Evolutionary conservation across 2,329 filamentous ascomycete species (phyloP), one percentile per base, ranked within the genome.

Genomic region (Diaporthe velutina): DNA sequence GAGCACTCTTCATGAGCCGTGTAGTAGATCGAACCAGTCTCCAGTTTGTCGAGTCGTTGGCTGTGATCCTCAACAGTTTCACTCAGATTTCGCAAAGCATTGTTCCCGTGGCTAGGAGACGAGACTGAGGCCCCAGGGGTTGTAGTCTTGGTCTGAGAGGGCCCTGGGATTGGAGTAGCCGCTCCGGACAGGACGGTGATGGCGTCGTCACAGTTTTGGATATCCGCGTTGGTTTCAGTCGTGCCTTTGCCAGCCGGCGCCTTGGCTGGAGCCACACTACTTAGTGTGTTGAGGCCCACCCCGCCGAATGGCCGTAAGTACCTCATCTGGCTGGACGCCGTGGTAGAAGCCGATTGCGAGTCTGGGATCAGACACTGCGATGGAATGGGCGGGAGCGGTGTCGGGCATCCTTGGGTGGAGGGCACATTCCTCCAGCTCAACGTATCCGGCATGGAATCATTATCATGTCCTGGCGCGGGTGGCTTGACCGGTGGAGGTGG

Each of bases 11-110:
- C 93, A 64, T 93, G 89, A n/a, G 89, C 88, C 25, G 88, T 86
- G 57, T 90, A 87, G 33, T 91, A 90, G 79, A 95, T 94, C 0
- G 93, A 95, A 1, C 89, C 86, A 68, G 89, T 94, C 82, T 96
- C 94, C 8, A 96, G 86, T 73, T 87, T 85, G 66, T 94, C 92
- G 17, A 96, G 82, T 2, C 94, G 91, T 70, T 89, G 87, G 50
- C 91, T 90, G 75, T 95, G 90, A 25, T 88, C 87, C 74, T 89
- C 85, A 75, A 93, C 86, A n/a, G 87, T 86, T 57, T 89, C 86
- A 5, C 86, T 84, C 10, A 91, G 77, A 60, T 87, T 85, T 74
- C 84, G 84, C 70, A 90, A 83, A 2, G 83, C 82, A 42, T 84
- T 83, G 8, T 74, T 19, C 64, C 64, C 35, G 35, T 60, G 66